These are phyloP conservation scores for Chaetomium sp. DNA, from an alignment of 2,329 filamentous ascomycete species.

Conservation along the genomic window DNA sequence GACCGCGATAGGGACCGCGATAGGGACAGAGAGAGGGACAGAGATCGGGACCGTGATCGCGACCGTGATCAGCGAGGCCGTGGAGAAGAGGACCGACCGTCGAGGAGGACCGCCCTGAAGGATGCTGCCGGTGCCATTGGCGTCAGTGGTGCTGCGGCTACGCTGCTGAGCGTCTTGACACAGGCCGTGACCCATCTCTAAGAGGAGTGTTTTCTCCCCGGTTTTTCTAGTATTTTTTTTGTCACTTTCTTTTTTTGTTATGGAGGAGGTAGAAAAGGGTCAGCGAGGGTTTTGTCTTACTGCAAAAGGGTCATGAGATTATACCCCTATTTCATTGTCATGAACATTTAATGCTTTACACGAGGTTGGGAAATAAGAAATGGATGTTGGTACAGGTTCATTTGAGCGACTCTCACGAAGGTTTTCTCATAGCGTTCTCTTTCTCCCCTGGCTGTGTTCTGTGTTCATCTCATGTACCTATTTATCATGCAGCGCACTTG, in stretches of 20 bases:
- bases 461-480: background rate
- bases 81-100: conserved; percentile 40
- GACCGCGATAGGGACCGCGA: conserved; percentile 22
- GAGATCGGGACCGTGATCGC: conserved; percentile 15
- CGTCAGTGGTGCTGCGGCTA: conserved; percentile 62
- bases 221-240: no score
- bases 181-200: conserved; percentile 52
- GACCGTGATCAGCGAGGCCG: conserved; percentile 18
- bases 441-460: background rate
- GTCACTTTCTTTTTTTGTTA: no score
- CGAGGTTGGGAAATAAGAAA: background rate
- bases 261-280: background rate
- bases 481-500: conserved; percentile 5
- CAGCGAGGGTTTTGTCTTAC: background rate
- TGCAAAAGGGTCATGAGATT: conserved; percentile 2
- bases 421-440: background rate
- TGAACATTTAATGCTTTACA: background rate
- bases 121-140: conserved; percentile 60
- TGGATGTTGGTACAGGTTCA: background rate
- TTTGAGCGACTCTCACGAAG: background rate
- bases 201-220: background rate
- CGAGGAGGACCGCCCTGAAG: conserved; percentile 52
- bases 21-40: conserved; percentile 22
- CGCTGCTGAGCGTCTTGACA: conserved; percentile 58
- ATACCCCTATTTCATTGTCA: background rate